Conservation (phyloP, 106 monocot species). For the Iris macrosiphon region DNA sequence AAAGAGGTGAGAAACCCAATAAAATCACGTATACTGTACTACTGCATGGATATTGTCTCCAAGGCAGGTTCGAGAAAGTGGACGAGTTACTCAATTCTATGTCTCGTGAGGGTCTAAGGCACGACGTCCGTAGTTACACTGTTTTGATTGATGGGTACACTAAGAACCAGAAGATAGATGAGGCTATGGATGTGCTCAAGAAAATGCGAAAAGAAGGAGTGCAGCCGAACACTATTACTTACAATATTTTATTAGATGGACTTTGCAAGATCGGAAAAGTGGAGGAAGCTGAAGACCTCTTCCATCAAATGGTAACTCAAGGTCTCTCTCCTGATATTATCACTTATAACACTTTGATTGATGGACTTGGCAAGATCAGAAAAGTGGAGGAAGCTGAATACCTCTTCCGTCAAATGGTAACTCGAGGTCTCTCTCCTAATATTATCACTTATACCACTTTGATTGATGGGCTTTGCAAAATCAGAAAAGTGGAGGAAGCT, state of each 20-base stretch:
- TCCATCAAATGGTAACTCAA: conserved; percentile 22
- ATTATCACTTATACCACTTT: no score
- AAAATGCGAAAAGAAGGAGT: conserved; percentile 27
- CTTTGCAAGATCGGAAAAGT: background rate
- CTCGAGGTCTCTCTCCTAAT: no score
- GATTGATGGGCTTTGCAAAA: no score
- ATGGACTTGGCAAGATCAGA: no score
- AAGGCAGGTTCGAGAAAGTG: background rate
- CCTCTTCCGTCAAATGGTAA: no score
- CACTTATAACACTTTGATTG: no score
- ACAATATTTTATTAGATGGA: conserved; percentile 24
- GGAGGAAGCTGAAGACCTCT: conserved; percentile 11
- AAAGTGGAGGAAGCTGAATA: no score
- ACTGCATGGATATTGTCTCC: conserved; percentile 1
- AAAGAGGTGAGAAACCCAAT: background rate
- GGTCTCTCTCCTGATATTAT: no score
- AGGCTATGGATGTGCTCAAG: conserved; percentile 22
- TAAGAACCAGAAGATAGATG: conserved; percentile 9
- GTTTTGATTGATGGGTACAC: conserved; percentile 3
- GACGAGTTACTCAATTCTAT: background rate
- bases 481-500: no score
- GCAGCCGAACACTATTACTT: conserved; percentile 19
- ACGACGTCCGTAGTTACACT: background rate
- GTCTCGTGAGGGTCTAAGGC: background rate
- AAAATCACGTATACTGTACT: background rate